Base-by-base conservation (phyloP, 192 early-diverging fungal genomes). In the Linnemannia zychae region DNA sequence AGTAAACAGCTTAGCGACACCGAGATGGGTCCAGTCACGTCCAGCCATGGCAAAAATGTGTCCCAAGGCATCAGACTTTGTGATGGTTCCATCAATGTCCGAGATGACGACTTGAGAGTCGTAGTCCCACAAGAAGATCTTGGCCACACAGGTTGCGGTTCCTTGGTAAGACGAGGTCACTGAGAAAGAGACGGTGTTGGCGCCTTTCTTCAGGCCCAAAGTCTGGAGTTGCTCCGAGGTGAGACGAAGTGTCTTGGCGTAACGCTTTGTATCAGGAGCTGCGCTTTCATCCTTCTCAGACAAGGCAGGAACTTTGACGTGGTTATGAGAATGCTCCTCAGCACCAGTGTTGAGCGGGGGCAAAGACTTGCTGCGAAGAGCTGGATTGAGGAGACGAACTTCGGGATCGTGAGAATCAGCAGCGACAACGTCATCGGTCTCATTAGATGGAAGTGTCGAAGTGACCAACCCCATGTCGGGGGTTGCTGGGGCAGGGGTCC, bases 61-160 rank as follows among this genome's bases (percentile, higher is more conserved):
- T 7, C 98, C 98, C 63, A 99, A 88, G 4, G 94, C 97, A 82
- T 99, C 98, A 0, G 97, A 98, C 89, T 98, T 98, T 53, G 98
- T 99, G 77, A 99, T 99, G 6, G 98, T 99, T 7, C 98, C 98
- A 86, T 99, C 98, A 71, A 99, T 97, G 82, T 99, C 98, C 0
- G 97, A 98, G 79, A 99, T 98, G 5, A 99, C 98, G 24, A 99
- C 93, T 46, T 95, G 90, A 47, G 94, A 92, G 84, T 96, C 90
- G 82, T 94, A 82, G 70, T 94, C 91, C 94, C 95, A 98, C 69
- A 96, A 90, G 76, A 96, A 99, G 72, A 99, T 94, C 76, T 96
- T 96, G 47, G 97, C 94, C 38, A 93, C 89, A 81, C 97, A 97
- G 53, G 89, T 92, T 3, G 96, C 93, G 18, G 88, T 95, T 38